Percentiles rank a stretch among this genome's conserved stretches.
phyloP scores from a whole-genome alignment of 1,139 yeast species.

The Saccharomyces pastorianus region DNA sequence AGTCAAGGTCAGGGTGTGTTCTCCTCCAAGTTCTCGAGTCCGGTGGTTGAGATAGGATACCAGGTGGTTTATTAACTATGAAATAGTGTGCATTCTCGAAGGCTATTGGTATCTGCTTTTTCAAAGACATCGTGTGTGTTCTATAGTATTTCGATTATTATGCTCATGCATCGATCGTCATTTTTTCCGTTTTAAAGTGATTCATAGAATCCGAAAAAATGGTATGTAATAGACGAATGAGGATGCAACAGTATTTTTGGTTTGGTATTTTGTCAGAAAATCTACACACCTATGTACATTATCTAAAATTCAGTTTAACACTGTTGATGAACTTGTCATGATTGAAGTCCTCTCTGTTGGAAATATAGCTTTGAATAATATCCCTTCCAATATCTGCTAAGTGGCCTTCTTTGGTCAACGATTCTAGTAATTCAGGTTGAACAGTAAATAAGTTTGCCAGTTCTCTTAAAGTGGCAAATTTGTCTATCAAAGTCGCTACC shows the following conservation, averaged over 20 bases:
- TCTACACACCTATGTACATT: conserved; percentile 6
- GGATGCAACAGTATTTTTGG: neutral
- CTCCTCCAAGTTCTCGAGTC: conserved; percentile 9
- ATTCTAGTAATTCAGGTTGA: conserved; percentile 63
- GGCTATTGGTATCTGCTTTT: conserved; percentile 8
- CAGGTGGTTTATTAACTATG: conserved; percentile 24
- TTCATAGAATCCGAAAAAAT: neutral
- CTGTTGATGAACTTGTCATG: conserved; percentile 27
- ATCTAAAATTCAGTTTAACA: conserved; percentile 17
- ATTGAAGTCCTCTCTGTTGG: conserved; percentile 63
- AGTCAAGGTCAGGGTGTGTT: conserved; percentile 7
- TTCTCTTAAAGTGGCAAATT: conserved; percentile 67
- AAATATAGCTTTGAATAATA: conserved; percentile 58
- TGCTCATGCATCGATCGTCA: too few relatives aligned
- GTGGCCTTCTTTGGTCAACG: conserved; percentile 77
- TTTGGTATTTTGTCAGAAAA: neutral
- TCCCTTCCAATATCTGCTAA: conserved; percentile 61
- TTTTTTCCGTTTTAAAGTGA: neutral
- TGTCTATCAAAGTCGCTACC: conserved; percentile 54
- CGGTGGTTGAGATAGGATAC: conserved; percentile 22
- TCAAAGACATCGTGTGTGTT: neutral
- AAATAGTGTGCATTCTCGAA: conserved; percentile 18
- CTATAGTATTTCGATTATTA: too few relatives aligned
- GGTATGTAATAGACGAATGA: neutral
- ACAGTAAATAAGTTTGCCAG: conserved; percentile 81